Conservation (phyloP, 2,329 filamentous ascomycete genomes). For the Colletotrichum filicis region DNA sequence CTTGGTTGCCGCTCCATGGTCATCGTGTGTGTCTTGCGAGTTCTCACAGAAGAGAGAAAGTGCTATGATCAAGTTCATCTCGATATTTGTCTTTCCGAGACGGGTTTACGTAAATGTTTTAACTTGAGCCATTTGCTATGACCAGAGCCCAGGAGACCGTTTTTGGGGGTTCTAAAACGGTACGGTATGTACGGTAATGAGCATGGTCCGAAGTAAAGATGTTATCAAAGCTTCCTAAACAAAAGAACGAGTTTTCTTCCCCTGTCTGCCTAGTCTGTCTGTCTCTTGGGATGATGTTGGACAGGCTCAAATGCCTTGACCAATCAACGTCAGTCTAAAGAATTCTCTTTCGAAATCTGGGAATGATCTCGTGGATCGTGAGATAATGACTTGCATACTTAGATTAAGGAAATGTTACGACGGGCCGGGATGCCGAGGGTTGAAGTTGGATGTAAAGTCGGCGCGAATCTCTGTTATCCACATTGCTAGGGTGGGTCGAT, state of each 20-base stretch:
- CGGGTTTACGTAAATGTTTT: neutral
- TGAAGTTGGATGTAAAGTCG: neutral
- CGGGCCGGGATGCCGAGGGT: neutral
- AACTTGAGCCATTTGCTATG: neutral
- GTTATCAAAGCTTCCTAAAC: neutral
- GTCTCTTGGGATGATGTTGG: neutral
- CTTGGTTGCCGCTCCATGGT: neutral
- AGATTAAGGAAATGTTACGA: neutral
- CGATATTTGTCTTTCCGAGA: neutral
- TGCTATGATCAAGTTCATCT: neutral
- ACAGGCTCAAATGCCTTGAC: neutral
- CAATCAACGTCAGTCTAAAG: neutral
- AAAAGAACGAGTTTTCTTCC: neutral
- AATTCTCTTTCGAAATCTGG: neutral
- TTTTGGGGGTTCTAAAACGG: neutral
- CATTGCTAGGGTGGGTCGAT: neutral
- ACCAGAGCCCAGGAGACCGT: neutral
- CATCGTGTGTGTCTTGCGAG: neutral
- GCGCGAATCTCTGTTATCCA: neutral
- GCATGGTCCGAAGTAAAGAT: too few relatives aligned
- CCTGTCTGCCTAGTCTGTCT: neutral
- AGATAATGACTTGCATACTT: neutral
- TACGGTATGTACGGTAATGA: neutral
- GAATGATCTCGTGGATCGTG: neutral
- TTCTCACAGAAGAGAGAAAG: too few relatives aligned